Base-by-base conservation (phyloP, 805 yeast genomes). In the Myxozyma monticola region DNA sequence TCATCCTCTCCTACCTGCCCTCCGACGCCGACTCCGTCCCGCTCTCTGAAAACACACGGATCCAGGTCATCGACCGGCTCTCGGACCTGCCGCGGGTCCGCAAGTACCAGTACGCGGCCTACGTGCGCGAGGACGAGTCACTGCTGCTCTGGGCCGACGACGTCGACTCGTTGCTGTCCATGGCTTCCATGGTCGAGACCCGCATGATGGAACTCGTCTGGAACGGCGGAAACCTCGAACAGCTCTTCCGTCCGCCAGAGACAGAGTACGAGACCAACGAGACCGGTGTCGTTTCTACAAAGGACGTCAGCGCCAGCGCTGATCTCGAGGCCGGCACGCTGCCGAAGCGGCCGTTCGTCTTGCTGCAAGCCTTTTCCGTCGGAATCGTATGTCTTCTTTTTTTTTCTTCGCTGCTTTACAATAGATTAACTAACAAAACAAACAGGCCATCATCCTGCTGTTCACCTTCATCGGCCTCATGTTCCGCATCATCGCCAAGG, bases 161-260 rank as follows among this genome's bases (percentile, higher is more conserved):
- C 20, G 49, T 48, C 24, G 22, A 31, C 10, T 36, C 34, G 26
- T 25, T 48, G 25, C 24, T 44, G 17, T 24, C 33, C 17, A 37
- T 48, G 9, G 56, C 56, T 5, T 17, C 39, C 12, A 28, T 36
- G 43, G 35, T 52, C 22, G 53, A 48, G 37, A 39, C 45, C 24
- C 37, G 46, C 15, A 52, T 52, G 49, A 48, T 52, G 52, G 53
- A 48, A 15, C 42, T 52, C n/a, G 46, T 52, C 10, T 52, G 56
- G 56, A 38, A 35, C 26, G 37, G 39, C 12, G 47, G 34, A 10
- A 36, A 50, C 22, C 28, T 44, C 1, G 35, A 31, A 2, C 33
- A 37, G 18, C 40, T 31, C 22, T 48, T 50, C 8, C 9, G 22
- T 24, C 15, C 33, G 21, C 50, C 54, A 7, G 21, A 33, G 4